Conservation (phyloP, 352 stramenopile species). For the Pythium sukuiense region DNA sequence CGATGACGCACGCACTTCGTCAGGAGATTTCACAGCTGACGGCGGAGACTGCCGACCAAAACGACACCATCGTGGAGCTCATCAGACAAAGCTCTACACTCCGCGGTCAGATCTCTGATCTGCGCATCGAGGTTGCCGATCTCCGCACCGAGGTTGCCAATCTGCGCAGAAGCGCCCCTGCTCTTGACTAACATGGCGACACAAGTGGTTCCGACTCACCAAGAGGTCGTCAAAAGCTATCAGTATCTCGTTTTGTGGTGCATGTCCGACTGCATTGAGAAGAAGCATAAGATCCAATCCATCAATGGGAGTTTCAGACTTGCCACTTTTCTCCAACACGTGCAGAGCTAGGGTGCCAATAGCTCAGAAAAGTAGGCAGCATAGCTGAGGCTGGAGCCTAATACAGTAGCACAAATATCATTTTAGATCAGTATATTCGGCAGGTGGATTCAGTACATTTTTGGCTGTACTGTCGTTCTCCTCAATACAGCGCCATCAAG, state of each 20-base stretch:
- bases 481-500: conserved; percentile 5
- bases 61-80: background rate
- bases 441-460: background rate
- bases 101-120: background rate
- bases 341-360: too few relatives aligned
- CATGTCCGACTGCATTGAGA: background rate
- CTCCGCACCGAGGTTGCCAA: background rate
- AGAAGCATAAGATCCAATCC: background rate
- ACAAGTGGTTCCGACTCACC: too few relatives aligned
- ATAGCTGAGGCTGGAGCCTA: too few relatives aligned
- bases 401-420: background rate
- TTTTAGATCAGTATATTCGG: background rate
- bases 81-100: too few relatives aligned
- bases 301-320: background rate
- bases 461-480: background rate
- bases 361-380: too few relatives aligned
- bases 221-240: too few relatives aligned
- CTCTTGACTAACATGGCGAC: too few relatives aligned
- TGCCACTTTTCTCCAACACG: background rate
- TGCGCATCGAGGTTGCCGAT: background rate
- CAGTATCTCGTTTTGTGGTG: background rate
- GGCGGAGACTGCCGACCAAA: background rate
- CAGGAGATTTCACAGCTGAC: background rate
- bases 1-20: background rate
- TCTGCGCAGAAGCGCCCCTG: background rate